Percentiles rank a stretch among this genome's conserved stretches.
phyloP scores from a whole-genome alignment of 164 flowering plant species.

The Umbilicus rupestris region DNA sequence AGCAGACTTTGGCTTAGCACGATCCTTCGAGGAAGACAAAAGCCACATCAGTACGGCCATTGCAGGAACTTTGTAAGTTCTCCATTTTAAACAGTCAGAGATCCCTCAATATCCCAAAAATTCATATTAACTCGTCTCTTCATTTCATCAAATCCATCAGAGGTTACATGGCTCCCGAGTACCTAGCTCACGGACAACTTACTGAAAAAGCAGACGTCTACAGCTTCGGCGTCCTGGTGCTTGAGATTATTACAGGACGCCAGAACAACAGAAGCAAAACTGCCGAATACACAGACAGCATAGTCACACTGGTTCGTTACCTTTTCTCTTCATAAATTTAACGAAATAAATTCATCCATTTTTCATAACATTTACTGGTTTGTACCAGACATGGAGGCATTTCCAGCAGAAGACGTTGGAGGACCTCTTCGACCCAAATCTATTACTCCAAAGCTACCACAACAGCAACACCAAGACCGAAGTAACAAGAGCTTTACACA shows the following conservation, averaged over 20 bases:
- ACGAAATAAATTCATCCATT: not conserved
- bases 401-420: conserved; percentile 39
- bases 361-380: not conserved
- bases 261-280: conserved; percentile 47
- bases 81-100: not conserved
- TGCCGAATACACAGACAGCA: conserved; percentile 55
- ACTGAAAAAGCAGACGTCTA: conserved; percentile 67
- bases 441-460: conserved; percentile 28
- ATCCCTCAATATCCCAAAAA: not conserved
- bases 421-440: conserved; percentile 48
- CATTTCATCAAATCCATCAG: conserved; percentile 14
- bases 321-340: not conserved
- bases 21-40: conserved; percentile 74
- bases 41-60: conserved; percentile 93
- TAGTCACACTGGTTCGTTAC: conserved; percentile 42
- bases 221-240: conserved; percentile 51
- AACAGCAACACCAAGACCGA: conserved; percentile 28
- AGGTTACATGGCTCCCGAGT: conserved; percentile 76
- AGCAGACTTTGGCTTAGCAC: conserved; percentile 61
- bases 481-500: conserved; percentile 46
- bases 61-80: conserved; percentile 82
- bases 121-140: too few relatives aligned
- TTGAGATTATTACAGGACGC: conserved; percentile 48
- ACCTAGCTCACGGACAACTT: conserved; percentile 56
- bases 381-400: conserved; percentile 55